These are phyloP conservation scores for Bryoglossum gracile DNA, from an alignment of 495 filamentous ascomycete species.

Conservation along the genomic window DNA sequence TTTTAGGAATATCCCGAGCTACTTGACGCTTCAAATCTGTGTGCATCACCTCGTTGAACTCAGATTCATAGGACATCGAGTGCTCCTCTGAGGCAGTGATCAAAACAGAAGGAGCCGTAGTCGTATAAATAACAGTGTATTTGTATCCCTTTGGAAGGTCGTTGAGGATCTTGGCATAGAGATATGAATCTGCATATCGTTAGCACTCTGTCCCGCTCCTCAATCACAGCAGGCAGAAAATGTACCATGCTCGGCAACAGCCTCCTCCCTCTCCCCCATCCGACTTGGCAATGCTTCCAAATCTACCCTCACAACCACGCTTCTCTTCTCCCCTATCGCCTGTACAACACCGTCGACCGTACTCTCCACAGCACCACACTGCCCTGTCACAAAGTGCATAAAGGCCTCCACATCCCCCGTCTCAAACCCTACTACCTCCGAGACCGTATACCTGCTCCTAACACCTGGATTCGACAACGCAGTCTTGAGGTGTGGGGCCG, in stretches of 20 bases:
- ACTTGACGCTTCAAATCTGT: conserved; percentile 42
- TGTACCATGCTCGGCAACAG: neutral
- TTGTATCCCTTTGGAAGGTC: conserved; percentile 16
- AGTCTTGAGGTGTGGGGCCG: conserved; percentile 51
- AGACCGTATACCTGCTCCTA: conserved; percentile 27
- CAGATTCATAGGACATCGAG: conserved; percentile 38
- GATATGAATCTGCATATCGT: conserved; percentile 2
- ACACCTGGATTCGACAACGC: conserved; percentile 6
- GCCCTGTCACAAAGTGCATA: conserved; percentile 22
- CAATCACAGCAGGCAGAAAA: neutral
- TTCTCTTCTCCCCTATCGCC: neutral
- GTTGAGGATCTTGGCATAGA: conserved; percentile 4
- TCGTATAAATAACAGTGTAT: conserved; percentile 41
- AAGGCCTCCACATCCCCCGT: conserved; percentile 29
- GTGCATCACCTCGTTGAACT: conserved; percentile 36
- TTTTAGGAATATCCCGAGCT: too few species aligned
- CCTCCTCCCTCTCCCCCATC: conserved; percentile 13
- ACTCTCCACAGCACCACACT: conserved; percentile 1
- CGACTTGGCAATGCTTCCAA: conserved; percentile 30
- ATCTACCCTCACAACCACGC: neutral
- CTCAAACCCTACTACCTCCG: conserved; percentile 57
- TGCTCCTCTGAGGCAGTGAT: conserved; percentile 13
- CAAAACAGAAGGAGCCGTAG: conserved; percentile 11
- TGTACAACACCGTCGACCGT: conserved; percentile 34
- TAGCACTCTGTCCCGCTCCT: neutral